Base-by-base conservation (phyloP, 1,139 yeast species). In the Groenewaldozyma sp. region DNA sequence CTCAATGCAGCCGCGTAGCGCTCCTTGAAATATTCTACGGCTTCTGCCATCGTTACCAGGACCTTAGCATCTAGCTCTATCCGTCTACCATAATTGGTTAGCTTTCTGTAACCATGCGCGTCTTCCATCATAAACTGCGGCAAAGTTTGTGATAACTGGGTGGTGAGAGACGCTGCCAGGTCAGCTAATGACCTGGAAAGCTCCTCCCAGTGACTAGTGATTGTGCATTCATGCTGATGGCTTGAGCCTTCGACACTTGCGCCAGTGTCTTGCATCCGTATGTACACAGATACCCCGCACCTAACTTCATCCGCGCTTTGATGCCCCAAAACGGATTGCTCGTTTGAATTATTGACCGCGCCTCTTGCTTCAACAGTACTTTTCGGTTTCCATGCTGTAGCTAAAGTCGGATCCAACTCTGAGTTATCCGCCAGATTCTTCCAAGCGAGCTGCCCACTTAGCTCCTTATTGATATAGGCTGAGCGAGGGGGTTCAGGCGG, bases 181-280 rank as follows among this genome's bases (percentile, higher is more conserved):
- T 53, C 56, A 4, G 48, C 37, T 35, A 53, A 35, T 3, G 57
- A 56, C 19, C 42, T 37, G 4, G 50, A 42, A 4, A 55, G 46
- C 38, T 54, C 57, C 18, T 48, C 50, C 59, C 59, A 55, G 40
- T 55, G 55, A 32, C 44, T 45, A 2, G 51, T 46, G n/a, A 54
- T 39, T 1, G 43, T 31, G 20, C 33, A 10, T 9, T 29, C n/a
- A 16, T 29, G 33, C 9, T 29, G n/a, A 11, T 18, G 18, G 4
- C 11, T n/a, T 5, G 14, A 18, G n/a, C 18, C 10, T 5, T 17
- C 31, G 11, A 7, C 11, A 11, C 26, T 22, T 22, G 7, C 10
- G 10, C 10, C 10, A 10, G 6, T 9, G 6, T 27, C 11, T 29
- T 29, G 13, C 13, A 29, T 16, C n/a, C n/a, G 13, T 4, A 29